Conservation (phyloP, 768 basidiomycete genomes). For the Hebeloma cylindrosporum region DNA sequence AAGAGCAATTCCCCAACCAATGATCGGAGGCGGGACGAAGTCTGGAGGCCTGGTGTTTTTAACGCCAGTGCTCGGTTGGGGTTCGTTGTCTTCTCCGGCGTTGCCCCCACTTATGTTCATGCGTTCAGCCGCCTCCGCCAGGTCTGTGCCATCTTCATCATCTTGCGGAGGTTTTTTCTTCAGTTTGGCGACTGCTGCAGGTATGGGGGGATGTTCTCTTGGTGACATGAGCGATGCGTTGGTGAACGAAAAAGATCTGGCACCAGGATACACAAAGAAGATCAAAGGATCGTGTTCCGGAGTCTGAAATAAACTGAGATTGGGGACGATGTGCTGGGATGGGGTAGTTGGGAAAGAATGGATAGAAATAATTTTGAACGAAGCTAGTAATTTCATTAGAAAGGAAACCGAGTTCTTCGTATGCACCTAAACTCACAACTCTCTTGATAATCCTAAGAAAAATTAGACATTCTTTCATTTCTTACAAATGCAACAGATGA, state of each 20-base stretch:
- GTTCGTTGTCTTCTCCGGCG: constrained; percentile 5
- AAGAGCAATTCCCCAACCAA: constrained; percentile 24
- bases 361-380: constrained; percentile 61
- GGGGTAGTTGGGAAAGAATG: constrained; percentile 41
- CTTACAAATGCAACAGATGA: neutral
- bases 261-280: constrained; percentile 40
- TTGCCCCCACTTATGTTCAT: constrained; percentile 4
- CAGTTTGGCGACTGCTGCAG: constrained; percentile 31
- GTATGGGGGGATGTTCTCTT: constrained; percentile 42
- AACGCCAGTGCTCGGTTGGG: constrained; percentile 6
- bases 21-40: constrained; percentile 14
- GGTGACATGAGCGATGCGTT: constrained; percentile 49
- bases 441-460: constrained; percentile 67
- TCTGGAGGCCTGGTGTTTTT: constrained; percentile 6
- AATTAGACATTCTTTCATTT: neutral
- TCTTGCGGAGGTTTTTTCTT: constrained; percentile 12
- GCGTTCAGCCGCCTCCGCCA: constrained; percentile 4
- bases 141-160: neutral
- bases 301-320: constrained; percentile 44
- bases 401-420: neutral
- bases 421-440: constrained; percentile 51
- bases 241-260: constrained; percentile 41
- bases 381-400: constrained; percentile 40
- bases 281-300: constrained; percentile 54
- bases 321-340: constrained; percentile 33